Base-by-base conservation (phyloP, 176 grass and related monocot species). In the Juncus effusus region DNA sequence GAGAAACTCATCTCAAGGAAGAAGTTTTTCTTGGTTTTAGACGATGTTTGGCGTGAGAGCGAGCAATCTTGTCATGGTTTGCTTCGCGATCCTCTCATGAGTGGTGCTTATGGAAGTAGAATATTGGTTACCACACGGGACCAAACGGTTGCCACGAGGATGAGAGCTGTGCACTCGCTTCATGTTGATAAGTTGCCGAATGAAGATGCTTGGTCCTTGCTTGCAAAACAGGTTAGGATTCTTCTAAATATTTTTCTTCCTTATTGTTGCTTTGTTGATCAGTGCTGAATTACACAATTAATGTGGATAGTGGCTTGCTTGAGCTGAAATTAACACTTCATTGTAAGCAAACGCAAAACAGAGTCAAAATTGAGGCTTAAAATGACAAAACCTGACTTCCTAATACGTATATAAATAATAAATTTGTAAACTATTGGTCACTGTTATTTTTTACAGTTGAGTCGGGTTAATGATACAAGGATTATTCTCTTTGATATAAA, bases 71-170 rank as follows among this genome's bases (percentile, higher is more conserved):
- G 79, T 52, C 9, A 59, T 13, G 58, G 61, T 13, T 35, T 82
- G 2, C 47, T 82, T 10, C 6, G 59, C n/a, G 60, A 59, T 13
- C 62, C 71, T 10, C 54, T 75, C 39, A 70, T 61, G 50, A 69
- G 72, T 10, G 40, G 42, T 49, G 54, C 63, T 3, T 19, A 39
- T 6, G 70, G 63, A 2, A 75, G 78, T 40, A 60, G 55, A 10
- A 55, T 81, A 14, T 38, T 81, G 14, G 54, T 81, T 51, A 81
- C 78, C 8, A 76, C 78, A 16, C 74, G 78, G 47, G 65, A 81
- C 12, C 11, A 81, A 56, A 36, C 13, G n/a, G 56, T 81, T 61
- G 71, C 71, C 10, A 53, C 5, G 42, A 44, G 53, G 47, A 62
- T 81, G 54, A 54, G 58, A 42, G 78, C 59, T 3, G 55, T n/a